phyloP scores from a whole-genome alignment of 139 green algal species.

The Chlamydomonas sp. region DNA sequence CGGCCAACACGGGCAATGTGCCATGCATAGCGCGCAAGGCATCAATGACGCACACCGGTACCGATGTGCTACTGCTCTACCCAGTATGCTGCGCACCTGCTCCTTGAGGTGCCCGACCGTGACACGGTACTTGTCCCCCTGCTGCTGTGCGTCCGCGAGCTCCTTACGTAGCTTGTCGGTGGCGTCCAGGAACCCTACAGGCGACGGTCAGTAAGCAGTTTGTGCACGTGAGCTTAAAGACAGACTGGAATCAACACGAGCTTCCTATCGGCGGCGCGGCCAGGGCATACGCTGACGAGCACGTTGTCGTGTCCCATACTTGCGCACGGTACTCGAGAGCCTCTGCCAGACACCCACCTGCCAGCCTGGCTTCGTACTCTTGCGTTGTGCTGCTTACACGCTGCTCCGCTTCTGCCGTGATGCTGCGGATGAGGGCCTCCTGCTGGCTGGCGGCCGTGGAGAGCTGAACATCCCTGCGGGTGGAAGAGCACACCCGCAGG shows the following conservation, averaged over 20 bases:
- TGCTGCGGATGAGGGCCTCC: background rate
- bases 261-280: background rate
- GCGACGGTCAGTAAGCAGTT: too few relatives aligned
- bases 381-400: background rate
- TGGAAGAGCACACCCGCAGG: background rate
- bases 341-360: background rate
- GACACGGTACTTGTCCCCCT: conserved; percentile 15
- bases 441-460: background rate
- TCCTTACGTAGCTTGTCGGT: conserved; percentile 1
- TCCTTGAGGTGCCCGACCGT: conserved; percentile 15
- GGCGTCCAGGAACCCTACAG: background rate
- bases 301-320: too few relatives aligned
- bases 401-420: background rate
- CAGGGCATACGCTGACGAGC: background rate
- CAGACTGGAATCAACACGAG: background rate
- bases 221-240: too few relatives aligned
- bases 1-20: background rate
- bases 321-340: background rate
- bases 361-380: conserved; percentile 11
- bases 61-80: too few relatives aligned
- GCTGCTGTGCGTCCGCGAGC: background rate
- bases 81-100: background rate
- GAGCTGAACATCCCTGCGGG: conserved; percentile 20
- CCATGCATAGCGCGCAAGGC: background rate
- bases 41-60: too few relatives aligned